Evolutionary conservation across 352 stramenopile genomes (phyloP), one percentile per base, ranked within the genome.

Genomic region (Phytophthora sansomeana): DNA sequence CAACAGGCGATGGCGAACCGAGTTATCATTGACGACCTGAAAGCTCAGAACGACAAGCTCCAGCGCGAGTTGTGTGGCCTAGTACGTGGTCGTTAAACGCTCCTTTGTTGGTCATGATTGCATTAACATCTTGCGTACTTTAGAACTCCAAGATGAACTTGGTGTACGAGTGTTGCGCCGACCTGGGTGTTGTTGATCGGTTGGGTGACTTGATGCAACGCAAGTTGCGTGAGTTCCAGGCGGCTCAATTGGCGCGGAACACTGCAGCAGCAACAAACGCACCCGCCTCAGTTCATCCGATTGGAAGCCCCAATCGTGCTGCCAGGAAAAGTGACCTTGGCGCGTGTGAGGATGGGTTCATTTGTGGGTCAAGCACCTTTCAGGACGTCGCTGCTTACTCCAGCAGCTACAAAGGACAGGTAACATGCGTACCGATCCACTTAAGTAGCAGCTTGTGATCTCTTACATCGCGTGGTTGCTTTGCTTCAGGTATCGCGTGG

Each of bases 371-470:
- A 0, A 78, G 41, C 17, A 47, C 48, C 13, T 90, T 91, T 47
- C 80, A 90, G 44, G 69, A 90, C 30, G 74, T 78, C 29, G 83
- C 80, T 14, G 83, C 32, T 33, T 86, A 70, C 65, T 80, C 77
- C 7, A 90, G 80, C 55, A 90, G 83, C 77, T 86, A 89, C 68
- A 83, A 87, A 72, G 78, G 67, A 43, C 78, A 88, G 59, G 75
- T 60, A 33, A 46, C 14, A 6, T 24, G n/a, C 6, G n/a, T 26
- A 48, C n/a, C 19, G 9, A 33, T 14, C 47, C 43, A 47, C 17
- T 21, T 47, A 9, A 47, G 8, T 47, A 6, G 8, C 9, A 47
- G 19, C 6, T 16, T 5, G 3, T 29, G 10, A 47, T 29, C 21
- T 51, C 30, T 47, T 28, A 35, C 41, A 24, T 46, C 14, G 36